Evolutionary conservation across 305 asterid species (phyloP).

Genomic region (Solanum chacoense): DNA sequence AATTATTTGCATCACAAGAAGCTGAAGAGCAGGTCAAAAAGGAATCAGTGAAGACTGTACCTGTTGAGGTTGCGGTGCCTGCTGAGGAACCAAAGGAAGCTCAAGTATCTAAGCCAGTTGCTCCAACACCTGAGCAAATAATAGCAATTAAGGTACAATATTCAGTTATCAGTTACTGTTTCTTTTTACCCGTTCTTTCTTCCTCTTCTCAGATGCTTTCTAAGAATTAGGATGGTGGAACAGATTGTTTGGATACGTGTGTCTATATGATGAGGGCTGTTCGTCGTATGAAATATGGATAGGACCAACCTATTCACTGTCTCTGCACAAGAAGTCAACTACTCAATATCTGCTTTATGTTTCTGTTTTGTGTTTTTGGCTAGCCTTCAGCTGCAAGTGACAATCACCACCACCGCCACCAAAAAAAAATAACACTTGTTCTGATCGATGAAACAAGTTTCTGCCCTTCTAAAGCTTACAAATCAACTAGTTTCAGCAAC

Average conservation of each 20-base stretch:
- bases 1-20: slow-evolving; percentile 70
- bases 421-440: neutral
- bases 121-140: slow-evolving; percentile 93
- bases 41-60: slow-evolving; percentile 78
- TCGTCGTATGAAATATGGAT: neutral
- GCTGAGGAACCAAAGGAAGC: slow-evolving; percentile 58
- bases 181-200: neutral
- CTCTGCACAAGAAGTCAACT: slow-evolving; percentile 3
- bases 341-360: neutral
- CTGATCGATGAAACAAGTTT: neutral
- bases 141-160: slow-evolving; percentile 74
- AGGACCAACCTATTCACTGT: neutral
- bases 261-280: neutral
- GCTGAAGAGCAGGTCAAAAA: slow-evolving; percentile 85
- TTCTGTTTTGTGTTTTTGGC: neutral
- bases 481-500: neutral
- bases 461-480: neutral
- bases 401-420: neutral
- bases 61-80: slow-evolving; percentile 51
- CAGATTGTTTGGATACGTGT: neutral
- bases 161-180: neutral
- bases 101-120: slow-evolving; percentile 55
- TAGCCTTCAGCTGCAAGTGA: neutral
- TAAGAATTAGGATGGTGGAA: neutral
- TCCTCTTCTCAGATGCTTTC: neutral